A percentile compares a stretch with the other conserved stretches of the same genome.
These are phyloP conservation scores for Cyberlindnera americana DNA, from an alignment of 805 yeast species.

Conservation along the genomic window DNA sequence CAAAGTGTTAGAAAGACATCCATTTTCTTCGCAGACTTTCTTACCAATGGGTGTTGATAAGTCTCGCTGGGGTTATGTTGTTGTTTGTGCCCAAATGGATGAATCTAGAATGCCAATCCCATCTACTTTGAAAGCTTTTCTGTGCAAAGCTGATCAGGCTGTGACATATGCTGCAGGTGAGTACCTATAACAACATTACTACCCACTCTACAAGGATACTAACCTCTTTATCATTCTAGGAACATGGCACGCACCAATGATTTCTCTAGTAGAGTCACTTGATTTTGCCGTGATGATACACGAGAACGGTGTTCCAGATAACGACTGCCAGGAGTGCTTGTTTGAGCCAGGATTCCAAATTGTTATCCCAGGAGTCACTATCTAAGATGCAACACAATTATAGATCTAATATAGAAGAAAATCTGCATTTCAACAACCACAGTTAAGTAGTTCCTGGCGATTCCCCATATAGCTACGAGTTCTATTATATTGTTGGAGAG, in stretches of 20 bases:
- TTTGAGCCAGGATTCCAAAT: conserved; percentile 56
- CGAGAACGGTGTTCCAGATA: conserved; percentile 75
- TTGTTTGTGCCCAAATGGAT: conserved; percentile 66
- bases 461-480: too few relatives aligned
- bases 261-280: conserved; percentile 61
- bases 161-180: conserved; percentile 72
- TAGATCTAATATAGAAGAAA: too few relatives aligned
- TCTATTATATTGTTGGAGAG: too few relatives aligned
- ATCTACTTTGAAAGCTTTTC: conserved; percentile 58
- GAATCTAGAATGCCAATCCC: conserved; percentile 57
- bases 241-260: conserved; percentile 97
- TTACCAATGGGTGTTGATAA: conserved; percentile 80
- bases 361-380: conserved; percentile 13
- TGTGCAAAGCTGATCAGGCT: conserved; percentile 79
- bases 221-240: too few relatives aligned
- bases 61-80: conserved; percentile 55
- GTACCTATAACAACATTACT: conserved; percentile 5
- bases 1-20: conserved; percentile 86
- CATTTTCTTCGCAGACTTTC: conserved; percentile 83
- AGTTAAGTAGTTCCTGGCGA: too few relatives aligned
- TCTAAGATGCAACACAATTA: neutral
- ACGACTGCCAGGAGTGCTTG: conserved; percentile 79
- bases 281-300: conserved; percentile 89
- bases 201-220: conserved; percentile 4
- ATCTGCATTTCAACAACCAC: too few relatives aligned